Evolutionary conservation across 2,329 filamentous ascomycete species (phyloP).

Genomic region (Neonectria punicea): DNA sequence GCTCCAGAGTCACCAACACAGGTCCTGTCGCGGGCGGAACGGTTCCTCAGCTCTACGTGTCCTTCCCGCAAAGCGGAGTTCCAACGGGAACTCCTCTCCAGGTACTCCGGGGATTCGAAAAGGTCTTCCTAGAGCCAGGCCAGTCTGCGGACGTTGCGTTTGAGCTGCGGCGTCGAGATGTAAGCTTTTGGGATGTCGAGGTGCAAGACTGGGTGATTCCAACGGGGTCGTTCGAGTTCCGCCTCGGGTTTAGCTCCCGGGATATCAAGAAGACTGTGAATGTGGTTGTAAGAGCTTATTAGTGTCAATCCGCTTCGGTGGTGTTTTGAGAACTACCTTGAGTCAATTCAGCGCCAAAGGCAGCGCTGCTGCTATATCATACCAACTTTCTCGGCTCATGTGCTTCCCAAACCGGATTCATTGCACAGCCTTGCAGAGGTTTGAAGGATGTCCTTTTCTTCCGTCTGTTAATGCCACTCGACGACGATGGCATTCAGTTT

Average conservation of each 20-base stretch:
- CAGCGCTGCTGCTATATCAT: too few relatives aligned
- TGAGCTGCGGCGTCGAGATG: slow-evolving; percentile 54
- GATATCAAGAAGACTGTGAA: slow-evolving; percentile 3
- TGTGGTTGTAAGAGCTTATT: background rate
- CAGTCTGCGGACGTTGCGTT: slow-evolving; percentile 53
- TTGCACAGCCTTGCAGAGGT: too few relatives aligned
- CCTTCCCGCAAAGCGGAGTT: slow-evolving; percentile 45
- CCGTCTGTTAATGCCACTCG: too few relatives aligned
- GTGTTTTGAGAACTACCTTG: background rate
- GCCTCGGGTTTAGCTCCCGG: slow-evolving; percentile 16
- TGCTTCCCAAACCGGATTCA: too few relatives aligned
- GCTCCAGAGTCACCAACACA: slow-evolving; percentile 59
- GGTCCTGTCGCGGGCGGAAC: slow-evolving; percentile 57
- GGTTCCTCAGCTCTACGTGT: slow-evolving; percentile 64
- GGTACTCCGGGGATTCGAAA: slow-evolving; percentile 62
- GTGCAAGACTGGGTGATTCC: slow-evolving; percentile 49
- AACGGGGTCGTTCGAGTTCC: slow-evolving; percentile 12
- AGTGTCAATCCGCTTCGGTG: background rate
- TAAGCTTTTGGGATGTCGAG: slow-evolving; percentile 57
- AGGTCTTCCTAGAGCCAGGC: slow-evolving; percentile 53
- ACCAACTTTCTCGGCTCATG: too few relatives aligned
- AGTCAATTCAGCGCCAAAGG: too few relatives aligned
- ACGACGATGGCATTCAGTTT: too few relatives aligned
- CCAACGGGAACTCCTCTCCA: slow-evolving; percentile 47
- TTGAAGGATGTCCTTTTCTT: too few relatives aligned